Conservation (phyloP, 2,329 filamentous ascomycete species). For the Leptoxyphium fumago region DNA sequence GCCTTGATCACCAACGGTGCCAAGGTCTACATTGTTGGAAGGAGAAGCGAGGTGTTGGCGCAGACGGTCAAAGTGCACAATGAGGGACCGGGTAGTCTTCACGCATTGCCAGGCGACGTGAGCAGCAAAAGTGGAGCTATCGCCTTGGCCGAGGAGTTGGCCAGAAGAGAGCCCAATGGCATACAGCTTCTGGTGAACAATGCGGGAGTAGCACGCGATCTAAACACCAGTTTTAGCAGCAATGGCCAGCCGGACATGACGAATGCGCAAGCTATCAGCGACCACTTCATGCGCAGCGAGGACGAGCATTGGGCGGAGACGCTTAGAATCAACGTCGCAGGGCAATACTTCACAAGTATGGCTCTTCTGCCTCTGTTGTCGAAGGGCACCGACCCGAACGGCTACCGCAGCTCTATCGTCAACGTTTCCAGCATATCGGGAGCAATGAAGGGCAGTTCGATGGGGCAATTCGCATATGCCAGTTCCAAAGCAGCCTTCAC, state of each 20-base stretch:
- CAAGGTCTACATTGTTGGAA: slow-evolving; percentile 34
- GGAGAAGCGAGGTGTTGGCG: slow-evolving; percentile 29
- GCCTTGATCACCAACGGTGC: slow-evolving; percentile 22
- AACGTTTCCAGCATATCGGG: slow-evolving; percentile 40
- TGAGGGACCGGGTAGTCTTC: slow-evolving; percentile 27
- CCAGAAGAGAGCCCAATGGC: slow-evolving; percentile 34
- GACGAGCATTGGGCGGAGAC: slow-evolving; percentile 35
- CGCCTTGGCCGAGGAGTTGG: slow-evolving; percentile 26
- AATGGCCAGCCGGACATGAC: slow-evolving; percentile 35
- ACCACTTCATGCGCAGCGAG: slow-evolving; percentile 35
- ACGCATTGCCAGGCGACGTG: slow-evolving; percentile 30
- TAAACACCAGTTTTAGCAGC: slow-evolving; percentile 32
- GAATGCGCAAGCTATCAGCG: slow-evolving; percentile 32
- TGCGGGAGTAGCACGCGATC: slow-evolving; percentile 38
- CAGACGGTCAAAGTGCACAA: slow-evolving; percentile 33
- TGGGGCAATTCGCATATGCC: slow-evolving; percentile 40
- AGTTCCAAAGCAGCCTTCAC: slow-evolving; percentile 35
- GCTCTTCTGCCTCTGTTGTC: slow-evolving; percentile 40
- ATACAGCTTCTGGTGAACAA: slow-evolving; percentile 42
- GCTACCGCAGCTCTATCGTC: slow-evolving; percentile 36
- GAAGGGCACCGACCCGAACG: slow-evolving; percentile 31
- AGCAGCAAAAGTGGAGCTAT: slow-evolving; percentile 36
- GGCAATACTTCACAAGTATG: slow-evolving; percentile 38
- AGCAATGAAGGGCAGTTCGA: slow-evolving; percentile 34
- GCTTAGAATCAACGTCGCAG: slow-evolving; percentile 37